A percentile compares a stretch with the other conserved stretches of the same genome.
phyloP scores from a whole-genome alignment of 1,139 yeast genomes.

The Petasospora rhodanensis region DNA sequence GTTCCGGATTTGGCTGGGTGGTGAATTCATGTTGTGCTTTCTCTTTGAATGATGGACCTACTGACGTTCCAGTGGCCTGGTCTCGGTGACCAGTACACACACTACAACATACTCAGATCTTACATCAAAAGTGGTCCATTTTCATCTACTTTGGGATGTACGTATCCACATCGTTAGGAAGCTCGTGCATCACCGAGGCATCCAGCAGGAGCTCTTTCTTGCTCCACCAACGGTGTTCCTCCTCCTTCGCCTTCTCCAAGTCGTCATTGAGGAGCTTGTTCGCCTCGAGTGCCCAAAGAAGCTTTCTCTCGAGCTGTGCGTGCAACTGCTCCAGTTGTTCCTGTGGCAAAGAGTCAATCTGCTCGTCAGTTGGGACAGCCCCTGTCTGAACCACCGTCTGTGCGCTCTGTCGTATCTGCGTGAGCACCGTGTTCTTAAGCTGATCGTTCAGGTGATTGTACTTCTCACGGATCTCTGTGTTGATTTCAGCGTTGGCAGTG shows the following conservation, averaged over 20 bases:
- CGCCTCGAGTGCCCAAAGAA: conserved; percentile 46
- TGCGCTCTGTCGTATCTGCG: too few relatives aligned
- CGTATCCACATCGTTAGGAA: conserved; percentile 9
- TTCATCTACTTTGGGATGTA: too few relatives aligned
- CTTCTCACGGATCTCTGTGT: conserved; percentile 17
- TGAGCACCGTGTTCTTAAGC: conserved; percentile 13
- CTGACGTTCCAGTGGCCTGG: too few relatives aligned
- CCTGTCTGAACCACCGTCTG: too few relatives aligned
- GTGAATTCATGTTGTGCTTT: too few relatives aligned
- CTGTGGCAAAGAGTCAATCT: conserved; percentile 22
- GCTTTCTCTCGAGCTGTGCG: conserved; percentile 33
- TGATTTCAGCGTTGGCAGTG: conserved; percentile 23
- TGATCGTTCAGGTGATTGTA: too few relatives aligned
- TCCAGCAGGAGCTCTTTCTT: conserved; percentile 57
- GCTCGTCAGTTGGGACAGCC: too few relatives aligned
- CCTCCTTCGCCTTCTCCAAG: conserved; percentile 34
- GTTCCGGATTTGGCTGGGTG: too few relatives aligned
- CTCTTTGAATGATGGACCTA: too few relatives aligned
- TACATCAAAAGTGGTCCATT: too few relatives aligned
- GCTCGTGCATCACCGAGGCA: conserved; percentile 25
- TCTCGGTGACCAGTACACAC: too few relatives aligned
- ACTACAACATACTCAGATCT: too few relatives aligned
- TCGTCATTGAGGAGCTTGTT: conserved; percentile 42
- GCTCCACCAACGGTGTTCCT: conserved; percentile 46
- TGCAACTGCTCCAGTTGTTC: conserved; percentile 26